Conservation (phyloP, 2,329 filamentous ascomycete genomes). For the Aspergillus hortae region DNA sequence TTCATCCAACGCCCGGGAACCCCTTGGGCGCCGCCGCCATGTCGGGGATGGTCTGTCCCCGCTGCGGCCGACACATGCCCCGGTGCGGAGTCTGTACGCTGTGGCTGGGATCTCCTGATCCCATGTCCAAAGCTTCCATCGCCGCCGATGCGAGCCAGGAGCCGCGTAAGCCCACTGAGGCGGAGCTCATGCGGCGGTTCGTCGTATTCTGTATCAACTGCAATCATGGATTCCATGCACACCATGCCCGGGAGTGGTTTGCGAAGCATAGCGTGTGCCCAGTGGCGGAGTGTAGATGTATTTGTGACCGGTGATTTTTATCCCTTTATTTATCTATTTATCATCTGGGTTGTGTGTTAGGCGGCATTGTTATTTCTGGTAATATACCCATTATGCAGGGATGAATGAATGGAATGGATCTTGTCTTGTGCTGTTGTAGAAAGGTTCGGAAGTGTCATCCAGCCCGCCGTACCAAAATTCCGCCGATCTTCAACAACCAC, state of each 20-base stretch:
- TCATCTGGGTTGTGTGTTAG: background rate
- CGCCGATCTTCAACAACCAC: too few species aligned
- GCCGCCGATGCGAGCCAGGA: conserved; percentile 31
- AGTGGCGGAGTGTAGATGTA: conserved; percentile 39
- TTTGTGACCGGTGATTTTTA: conserved; percentile 34
- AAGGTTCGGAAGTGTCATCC: too few species aligned
- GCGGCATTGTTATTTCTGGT: conserved; percentile 1
- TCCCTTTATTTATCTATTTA: background rate
- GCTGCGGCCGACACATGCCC: conserved; percentile 61
- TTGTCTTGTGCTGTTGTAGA: background rate
- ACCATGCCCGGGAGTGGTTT: conserved; percentile 63
- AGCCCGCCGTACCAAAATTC: too few species aligned
- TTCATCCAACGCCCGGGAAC: conserved; percentile 33
- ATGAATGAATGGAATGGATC: background rate
- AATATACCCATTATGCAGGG: conserved; percentile 10
- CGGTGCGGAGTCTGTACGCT: conserved; percentile 60
- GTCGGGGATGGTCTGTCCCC: conserved; percentile 56
- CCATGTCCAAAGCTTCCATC: conserved; percentile 40
- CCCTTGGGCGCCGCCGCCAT: conserved; percentile 33
- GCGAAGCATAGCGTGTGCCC: conserved; percentile 36
- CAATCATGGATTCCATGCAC: conserved; percentile 61
- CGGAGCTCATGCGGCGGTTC: conserved; percentile 52
- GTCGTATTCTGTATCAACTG: conserved; percentile 61
- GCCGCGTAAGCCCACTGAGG: conserved; percentile 23
- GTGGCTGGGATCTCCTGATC: conserved; percentile 59